These are phyloP conservation scores for Aspergillus sp. DNA, from an alignment of 2,329 filamentous ascomycete species.

Conservation along the genomic window DNA sequence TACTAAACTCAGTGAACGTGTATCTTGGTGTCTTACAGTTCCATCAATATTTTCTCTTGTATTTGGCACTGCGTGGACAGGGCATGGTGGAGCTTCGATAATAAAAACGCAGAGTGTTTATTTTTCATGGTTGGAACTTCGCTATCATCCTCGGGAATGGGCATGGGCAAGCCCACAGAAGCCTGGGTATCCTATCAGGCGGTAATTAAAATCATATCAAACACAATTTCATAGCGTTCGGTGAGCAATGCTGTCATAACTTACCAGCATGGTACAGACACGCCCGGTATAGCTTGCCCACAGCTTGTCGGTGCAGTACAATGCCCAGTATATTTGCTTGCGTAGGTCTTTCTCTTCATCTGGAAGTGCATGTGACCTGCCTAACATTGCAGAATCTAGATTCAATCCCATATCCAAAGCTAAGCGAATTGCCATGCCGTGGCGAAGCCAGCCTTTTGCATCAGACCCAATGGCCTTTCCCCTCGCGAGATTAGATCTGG, in stretches of 20 bases:
- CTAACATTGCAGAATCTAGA: constrained; percentile 33
- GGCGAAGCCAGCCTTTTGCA: constrained; percentile 40
- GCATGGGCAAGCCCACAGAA: too few species aligned
- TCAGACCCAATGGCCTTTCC: constrained; percentile 38
- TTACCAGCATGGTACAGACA: constrained; percentile 40
- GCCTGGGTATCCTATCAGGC: too few species aligned
- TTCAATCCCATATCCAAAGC: constrained; percentile 44
- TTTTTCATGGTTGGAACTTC: too few species aligned
- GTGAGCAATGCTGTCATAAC: not conserved
- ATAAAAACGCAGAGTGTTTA: too few species aligned
- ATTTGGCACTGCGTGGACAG: constrained; percentile 25
- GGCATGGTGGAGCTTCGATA: not conserved
- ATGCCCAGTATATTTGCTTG: constrained; percentile 41
- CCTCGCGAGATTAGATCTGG: too few species aligned
- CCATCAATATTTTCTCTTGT: constrained; percentile 34
- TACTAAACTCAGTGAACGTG: too few species aligned
- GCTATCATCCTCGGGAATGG: too few species aligned
- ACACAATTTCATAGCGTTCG: too few species aligned
- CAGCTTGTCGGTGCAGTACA: constrained; percentile 41
- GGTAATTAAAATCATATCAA: too few species aligned
- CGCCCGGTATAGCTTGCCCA: constrained; percentile 39
- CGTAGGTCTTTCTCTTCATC: constrained; percentile 34
- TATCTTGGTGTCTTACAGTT: constrained; percentile 26
- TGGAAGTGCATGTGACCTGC: constrained; percentile 28
- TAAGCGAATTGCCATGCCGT: constrained; percentile 42